Evolutionary conservation across 495 filamentous ascomycete genomes (phyloP), one percentile per base, ranked within the genome.

Genomic region (Hyaloscypha variabilis): DNA sequence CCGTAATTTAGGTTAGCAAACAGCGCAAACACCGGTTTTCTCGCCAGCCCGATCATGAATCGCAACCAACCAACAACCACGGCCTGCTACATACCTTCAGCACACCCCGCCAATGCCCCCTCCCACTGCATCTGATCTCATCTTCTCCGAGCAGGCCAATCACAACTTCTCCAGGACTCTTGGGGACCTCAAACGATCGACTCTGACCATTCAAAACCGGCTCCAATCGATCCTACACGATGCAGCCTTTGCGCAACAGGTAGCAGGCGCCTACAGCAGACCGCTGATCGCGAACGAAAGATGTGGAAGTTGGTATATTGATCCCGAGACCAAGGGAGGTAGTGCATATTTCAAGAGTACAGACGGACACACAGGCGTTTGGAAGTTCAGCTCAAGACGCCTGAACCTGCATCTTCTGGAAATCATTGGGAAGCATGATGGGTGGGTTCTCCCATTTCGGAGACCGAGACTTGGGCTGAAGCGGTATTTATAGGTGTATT

Each of bases 331-430:
- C 13, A 93, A 93, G 72, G 77, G 76, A 1, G 91, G 83, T 19
- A 91, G 90, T 58, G 91, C 85, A 8, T 98, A 98, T 77, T 99
- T 97, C 78, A 99, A 99, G 81, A 96, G 92, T 78, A 99, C 95
- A 29, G 95, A 99, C 77, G 95, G 95, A 2, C 95, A 99, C 78
- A 84, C 83, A 1, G 91, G 91, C 23, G 84, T 95, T 75, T 98
- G 94, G 94, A 84, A 85, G 52, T 97, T 97, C 72, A 96, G 88
- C 77, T 82, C 85, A 30, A 82, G 94, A 71, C 83, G 95, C 62
- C 78, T 98, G 70, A 98, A 98, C 71, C 71, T 96, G 69, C 88
- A 94, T 68, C 69, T 99, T 50, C 73, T 99, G 74, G 76, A 82
- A 68, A 64, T 88, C 65, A 83, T 87, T 69, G 87, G 76, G 56